Percentiles rank a stretch among this genome's conserved stretches.
phyloP scores from a whole-genome alignment of 2,329 filamentous ascomycete genomes.

The Colletotrichum musae region DNA sequence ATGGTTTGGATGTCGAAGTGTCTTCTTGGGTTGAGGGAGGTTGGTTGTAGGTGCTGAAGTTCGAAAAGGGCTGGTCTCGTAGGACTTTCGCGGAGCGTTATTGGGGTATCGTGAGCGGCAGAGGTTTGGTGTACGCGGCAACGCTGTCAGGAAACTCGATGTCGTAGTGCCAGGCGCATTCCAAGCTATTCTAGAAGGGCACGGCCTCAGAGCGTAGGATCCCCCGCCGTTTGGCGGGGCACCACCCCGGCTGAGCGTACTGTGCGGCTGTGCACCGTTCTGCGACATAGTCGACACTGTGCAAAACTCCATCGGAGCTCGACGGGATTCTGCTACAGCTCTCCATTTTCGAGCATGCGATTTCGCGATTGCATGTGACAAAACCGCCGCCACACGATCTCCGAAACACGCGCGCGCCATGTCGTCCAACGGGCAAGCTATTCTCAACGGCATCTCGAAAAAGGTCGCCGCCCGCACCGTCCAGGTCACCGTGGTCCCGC shows the following conservation, averaged over 20 bases:
- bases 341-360: slow-evolving; percentile 3
- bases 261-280: background rate
- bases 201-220: slow-evolving; percentile 14
- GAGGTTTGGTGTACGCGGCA: background rate
- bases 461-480: slow-evolving; percentile 54
- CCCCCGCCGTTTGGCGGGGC: slow-evolving; percentile 40
- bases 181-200: slow-evolving; percentile 41
- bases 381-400: background rate
- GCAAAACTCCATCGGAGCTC: slow-evolving; percentile 26
- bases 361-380: slow-evolving; percentile 2
- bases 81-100: no score
- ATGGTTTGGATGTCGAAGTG: slow-evolving; percentile 52
- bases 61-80: background rate
- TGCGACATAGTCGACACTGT: background rate
- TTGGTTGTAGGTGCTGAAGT: slow-evolving; percentile 1
- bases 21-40: background rate
- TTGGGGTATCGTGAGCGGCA: background rate
- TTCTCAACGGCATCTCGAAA: slow-evolving; percentile 30
- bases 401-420: slow-evolving; percentile 8
- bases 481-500: slow-evolving; percentile 65
- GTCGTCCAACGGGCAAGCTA: slow-evolving; percentile 26
- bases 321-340: slow-evolving; percentile 22
- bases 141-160: background rate
- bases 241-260: slow-evolving; percentile 9
- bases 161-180: slow-evolving; percentile 23